Conservation (phyloP, 257 asterid genomes). For the Linaria vulgaris region DNA sequence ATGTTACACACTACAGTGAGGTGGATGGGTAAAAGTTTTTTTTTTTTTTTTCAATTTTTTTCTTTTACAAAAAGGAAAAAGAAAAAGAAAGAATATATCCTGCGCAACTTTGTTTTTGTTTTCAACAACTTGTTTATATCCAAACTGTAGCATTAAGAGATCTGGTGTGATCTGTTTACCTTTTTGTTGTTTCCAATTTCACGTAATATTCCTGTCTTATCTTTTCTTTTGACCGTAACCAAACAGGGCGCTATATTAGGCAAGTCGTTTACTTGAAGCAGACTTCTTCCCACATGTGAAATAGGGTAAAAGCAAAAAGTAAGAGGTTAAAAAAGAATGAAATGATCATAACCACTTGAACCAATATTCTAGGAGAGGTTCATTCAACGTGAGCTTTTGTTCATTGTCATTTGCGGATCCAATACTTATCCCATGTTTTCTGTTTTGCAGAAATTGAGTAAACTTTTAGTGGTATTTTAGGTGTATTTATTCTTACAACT, state of each 20-base stretch:
- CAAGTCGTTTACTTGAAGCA: constrained; percentile 1
- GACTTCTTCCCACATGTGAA: not conserved
- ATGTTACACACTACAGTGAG: not conserved
- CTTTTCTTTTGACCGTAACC: not conserved
- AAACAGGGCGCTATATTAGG: not conserved
- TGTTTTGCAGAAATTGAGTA: too few relatives aligned
- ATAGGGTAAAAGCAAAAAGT: not conserved
- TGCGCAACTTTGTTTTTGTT: too few relatives aligned
- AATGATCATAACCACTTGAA: not conserved
- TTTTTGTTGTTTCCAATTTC: not conserved
- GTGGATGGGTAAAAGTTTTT: too few relatives aligned
- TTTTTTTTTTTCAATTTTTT: too few relatives aligned
- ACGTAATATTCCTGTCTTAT: not conserved
- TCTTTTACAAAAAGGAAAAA: too few relatives aligned
- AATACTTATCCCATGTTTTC: too few relatives aligned
- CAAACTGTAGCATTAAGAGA: too few relatives aligned
- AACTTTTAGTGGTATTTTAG: too few relatives aligned
- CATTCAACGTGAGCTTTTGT: not conserved
- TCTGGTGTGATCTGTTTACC: too few relatives aligned
- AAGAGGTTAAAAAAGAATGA: not conserved
- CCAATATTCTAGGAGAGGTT: not conserved
- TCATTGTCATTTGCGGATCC: constrained; percentile 13
- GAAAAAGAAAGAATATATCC: too few relatives aligned
- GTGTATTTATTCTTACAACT: too few relatives aligned
- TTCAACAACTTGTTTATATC: too few relatives aligned